These are phyloP conservation scores for Astrothelium macrocarpum DNA, from an alignment of 495 filamentous ascomycete genomes.

Conservation along the genomic window DNA sequence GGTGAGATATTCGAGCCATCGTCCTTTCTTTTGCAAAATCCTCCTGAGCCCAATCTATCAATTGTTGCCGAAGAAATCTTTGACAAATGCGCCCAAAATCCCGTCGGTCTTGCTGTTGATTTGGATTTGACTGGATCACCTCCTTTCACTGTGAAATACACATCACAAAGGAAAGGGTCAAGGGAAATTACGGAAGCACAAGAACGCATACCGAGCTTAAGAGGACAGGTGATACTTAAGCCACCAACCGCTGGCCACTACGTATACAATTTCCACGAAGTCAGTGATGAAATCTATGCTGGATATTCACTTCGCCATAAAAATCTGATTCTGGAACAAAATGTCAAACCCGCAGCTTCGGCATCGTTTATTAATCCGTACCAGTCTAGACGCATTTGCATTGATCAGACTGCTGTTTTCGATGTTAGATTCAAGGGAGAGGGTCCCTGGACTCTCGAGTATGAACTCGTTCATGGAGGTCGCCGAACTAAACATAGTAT, in stretches of 20 bases:
- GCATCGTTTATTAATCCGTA: constrained; percentile 56
- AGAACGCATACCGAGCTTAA: constrained; percentile 51
- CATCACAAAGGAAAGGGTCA: constrained; percentile 49
- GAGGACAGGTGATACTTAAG: constrained; percentile 74
- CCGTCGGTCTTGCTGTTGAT: constrained; percentile 79
- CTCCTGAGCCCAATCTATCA: constrained; percentile 70
- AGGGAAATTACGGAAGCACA: constrained; percentile 41
- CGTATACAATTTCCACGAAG: constrained; percentile 69
- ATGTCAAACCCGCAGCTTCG: constrained; percentile 83
- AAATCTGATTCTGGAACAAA: constrained; percentile 62
- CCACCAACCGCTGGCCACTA: constrained; percentile 74
- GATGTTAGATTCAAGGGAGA: constrained; percentile 70
- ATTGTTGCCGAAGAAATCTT: constrained; percentile 69
- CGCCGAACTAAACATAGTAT: constrained; percentile 61
- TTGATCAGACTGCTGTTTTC: constrained; percentile 67
- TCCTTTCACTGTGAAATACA: constrained; percentile 70
- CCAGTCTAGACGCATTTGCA: constrained; percentile 54
- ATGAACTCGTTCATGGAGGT: constrained; percentile 85
- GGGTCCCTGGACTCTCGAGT: constrained; percentile 78
- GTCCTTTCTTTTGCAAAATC: constrained; percentile 80
- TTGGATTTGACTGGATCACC: constrained; percentile 84
- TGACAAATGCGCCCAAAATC: constrained; percentile 89
- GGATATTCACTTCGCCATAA: constrained; percentile 42
- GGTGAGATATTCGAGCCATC: constrained; percentile 89
- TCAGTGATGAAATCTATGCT: constrained; percentile 73